Conservation (phyloP, 1,139 yeast genomes). For the Pichia sp. region DNA sequence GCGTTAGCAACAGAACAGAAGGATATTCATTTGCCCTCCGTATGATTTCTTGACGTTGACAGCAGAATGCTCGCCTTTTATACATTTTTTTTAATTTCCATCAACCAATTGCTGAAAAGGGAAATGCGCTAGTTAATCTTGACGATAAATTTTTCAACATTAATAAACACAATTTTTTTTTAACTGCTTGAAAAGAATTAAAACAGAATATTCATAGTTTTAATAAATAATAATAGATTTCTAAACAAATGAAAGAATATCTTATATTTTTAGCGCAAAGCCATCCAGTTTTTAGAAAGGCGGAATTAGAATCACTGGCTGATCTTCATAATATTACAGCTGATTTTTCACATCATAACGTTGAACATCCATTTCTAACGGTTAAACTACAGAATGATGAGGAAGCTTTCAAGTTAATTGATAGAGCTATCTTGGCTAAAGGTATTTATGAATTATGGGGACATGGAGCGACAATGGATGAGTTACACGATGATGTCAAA, state of each 20-base stretch:
- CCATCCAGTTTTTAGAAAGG: conserved; percentile 68
- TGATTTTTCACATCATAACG: conserved; percentile 56
- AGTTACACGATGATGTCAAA: conserved; percentile 52
- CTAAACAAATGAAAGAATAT: conserved; percentile 48
- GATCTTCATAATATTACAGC: conserved; percentile 48
- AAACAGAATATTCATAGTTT: not conserved
- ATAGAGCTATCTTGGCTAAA: conserved; percentile 62
- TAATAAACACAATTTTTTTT: no score
- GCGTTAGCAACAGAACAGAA: no score
- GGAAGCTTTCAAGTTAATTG: conserved; percentile 59
- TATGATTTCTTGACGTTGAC: no score
- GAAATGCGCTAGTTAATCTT: no score
- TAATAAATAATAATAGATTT: not conserved
- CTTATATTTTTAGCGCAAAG: conserved; percentile 78
- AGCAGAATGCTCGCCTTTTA: no score
- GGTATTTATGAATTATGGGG: conserved; percentile 89
- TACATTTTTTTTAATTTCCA: no score
- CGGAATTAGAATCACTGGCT: conserved; percentile 84
- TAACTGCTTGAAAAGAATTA: not conserved
- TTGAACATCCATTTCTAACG: conserved; percentile 61
- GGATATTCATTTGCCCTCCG: no score
- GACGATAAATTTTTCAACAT: no score
- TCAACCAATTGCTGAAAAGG: no score
- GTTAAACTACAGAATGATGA: conserved; percentile 59
- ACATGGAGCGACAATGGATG: conserved; percentile 48